Evolutionary conservation across 208 protist genomes (phyloP), one percentile per base, ranked within the genome.

Genomic region (Crithidia expoeki): DNA sequence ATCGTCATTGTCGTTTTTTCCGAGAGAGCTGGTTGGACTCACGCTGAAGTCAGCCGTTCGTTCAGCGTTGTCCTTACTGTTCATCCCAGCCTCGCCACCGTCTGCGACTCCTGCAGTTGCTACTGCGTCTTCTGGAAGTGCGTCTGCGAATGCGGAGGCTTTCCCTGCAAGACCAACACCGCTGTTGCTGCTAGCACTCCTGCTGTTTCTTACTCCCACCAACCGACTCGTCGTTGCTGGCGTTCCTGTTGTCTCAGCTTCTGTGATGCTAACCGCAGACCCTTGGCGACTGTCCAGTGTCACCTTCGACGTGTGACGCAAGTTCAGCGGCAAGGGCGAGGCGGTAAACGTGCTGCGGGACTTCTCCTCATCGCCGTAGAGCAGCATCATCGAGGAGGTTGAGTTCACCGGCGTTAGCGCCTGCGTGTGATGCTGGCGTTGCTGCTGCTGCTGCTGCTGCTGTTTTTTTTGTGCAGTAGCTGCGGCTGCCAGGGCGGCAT

Each of bases 401-500:
- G 64, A 61, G 38, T 51, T 30, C 23, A 4, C 36, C 19, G 38
- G 17, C 5, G 64, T 40, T 27, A 61, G 6, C 6, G 42, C 25
- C 2, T 47, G 34, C 63, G 33, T 23, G 2, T 65, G 59, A 0
- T 65, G 59, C 21, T 57, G 51, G 0, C 68, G 52, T 14, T 72
- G 61, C 21, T 57, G 51, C 3, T 72, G 52, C n/a, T 72, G 61
- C 58, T 65, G 38, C 38, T 72, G 50, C 33, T 68, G 51, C 23
- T 61, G 59, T 50, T 50, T 56, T n/a, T 75, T 70, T 33, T 65
- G 63, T 28, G 79, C 58, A 7, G 59, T 57, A 0, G 58, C 65
- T 2, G 59, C 53, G 23, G 62, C 71, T 16, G 74, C 73, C 14
- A 89, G 69, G 4, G 79, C 84, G n/a, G 84, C 84, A 34, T 79